phyloP scores from a whole-genome alignment of 1,284 basidiomycete species.

The Papiliotrema terrestris region DNA sequence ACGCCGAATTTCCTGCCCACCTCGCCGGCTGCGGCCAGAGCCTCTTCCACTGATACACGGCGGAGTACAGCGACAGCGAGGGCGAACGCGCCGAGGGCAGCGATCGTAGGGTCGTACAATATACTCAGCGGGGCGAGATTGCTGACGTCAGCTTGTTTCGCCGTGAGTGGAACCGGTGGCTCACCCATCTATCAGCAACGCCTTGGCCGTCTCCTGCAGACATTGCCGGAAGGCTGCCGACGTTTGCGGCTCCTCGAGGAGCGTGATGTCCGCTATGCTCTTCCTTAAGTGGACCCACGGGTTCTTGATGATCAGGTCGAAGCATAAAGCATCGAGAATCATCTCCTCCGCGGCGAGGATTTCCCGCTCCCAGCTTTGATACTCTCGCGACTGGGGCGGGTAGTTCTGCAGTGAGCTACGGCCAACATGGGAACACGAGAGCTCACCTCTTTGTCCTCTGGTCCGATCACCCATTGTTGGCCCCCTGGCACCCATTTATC shows the following conservation, averaged over 20 bases:
- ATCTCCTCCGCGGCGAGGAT: slow-evolving; percentile 79
- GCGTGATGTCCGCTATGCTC: slow-evolving; percentile 53
- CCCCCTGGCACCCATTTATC: slow-evolving; percentile 31
- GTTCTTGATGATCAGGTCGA: slow-evolving; percentile 80
- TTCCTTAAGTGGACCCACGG: slow-evolving; percentile 71
- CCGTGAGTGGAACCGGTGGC: slow-evolving; percentile 6
- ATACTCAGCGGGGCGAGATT: slow-evolving; percentile 26
- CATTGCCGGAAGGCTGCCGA: neutral
- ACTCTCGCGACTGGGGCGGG: slow-evolving; percentile 49
- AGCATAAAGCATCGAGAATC: slow-evolving; percentile 81
- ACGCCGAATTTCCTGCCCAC: slow-evolving; percentile 26
- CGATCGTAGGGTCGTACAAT: slow-evolving; percentile 22
- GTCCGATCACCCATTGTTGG: slow-evolving; percentile 3
- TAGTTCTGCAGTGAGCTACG: neutral
- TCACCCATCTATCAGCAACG: slow-evolving; percentile 16
- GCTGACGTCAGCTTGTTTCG: slow-evolving; percentile 7
- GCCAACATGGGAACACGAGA: neutral
- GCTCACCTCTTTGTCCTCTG: neutral
- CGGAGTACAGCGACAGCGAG: slow-evolving; percentile 26
- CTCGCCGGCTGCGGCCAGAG: slow-evolving; percentile 21
- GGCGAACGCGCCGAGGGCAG: slow-evolving; percentile 25
- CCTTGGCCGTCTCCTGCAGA: slow-evolving; percentile 13
- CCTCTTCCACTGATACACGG: slow-evolving; percentile 15
- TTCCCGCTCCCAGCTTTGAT: slow-evolving; percentile 65
- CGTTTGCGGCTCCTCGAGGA: neutral